These are phyloP conservation scores for Populus euphratica DNA, from an alignment of 345 rosid species.

Conservation along the genomic window DNA sequence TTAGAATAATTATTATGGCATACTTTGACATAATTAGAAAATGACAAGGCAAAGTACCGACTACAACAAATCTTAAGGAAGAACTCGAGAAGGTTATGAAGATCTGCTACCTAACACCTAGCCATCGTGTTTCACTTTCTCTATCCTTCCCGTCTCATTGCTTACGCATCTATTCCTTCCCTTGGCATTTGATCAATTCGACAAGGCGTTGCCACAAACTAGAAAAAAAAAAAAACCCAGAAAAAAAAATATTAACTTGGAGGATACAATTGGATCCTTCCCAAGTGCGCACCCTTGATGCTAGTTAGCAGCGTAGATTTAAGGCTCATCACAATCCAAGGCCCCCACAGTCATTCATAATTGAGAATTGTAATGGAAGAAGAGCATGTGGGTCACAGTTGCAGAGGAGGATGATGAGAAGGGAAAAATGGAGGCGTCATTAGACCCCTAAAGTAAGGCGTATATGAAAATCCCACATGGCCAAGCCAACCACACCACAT, in stretches of 20 bases:
- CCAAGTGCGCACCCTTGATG: neutral
- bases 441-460: neutral
- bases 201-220: neutral
- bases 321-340: no score
- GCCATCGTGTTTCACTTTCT: conserved; percentile 6
- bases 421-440: neutral
- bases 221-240: no score
- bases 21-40: neutral
- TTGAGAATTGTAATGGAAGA: neutral
- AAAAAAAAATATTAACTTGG: no score
- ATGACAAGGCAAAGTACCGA: neutral
- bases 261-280: neutral
- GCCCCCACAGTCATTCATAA: neutral
- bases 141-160: neutral
- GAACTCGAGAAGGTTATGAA: neutral
- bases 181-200: neutral
- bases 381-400: conserved; percentile 11
- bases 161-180: neutral
- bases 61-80: neutral
- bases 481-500: conserved; percentile 27
- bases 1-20: no score
- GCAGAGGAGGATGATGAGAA: neutral
- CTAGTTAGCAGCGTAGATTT: neutral
- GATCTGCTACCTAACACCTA: neutral
- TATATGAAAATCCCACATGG: conserved; percentile 24